Conservation (phyloP, 257 asterid species). For the Buddleja alternifolia region DNA sequence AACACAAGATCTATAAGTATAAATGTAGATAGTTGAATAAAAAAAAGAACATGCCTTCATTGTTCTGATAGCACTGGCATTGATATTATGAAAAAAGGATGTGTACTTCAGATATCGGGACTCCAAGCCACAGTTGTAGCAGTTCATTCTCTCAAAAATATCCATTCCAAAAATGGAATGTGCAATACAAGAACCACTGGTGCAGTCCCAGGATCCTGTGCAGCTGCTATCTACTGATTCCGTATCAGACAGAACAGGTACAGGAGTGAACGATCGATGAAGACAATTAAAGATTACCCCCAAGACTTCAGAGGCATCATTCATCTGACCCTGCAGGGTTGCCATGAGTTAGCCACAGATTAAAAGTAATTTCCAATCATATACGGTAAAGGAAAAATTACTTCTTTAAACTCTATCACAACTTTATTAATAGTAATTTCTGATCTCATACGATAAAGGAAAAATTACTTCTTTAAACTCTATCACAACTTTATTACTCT, state of each 20-base stretch:
- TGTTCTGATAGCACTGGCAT: constrained; percentile 94
- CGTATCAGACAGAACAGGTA: constrained; percentile 49
- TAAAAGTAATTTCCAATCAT: neutral
- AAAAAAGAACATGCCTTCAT: constrained; percentile 65
- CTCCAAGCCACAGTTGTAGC: constrained; percentile 82
- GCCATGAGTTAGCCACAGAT: constrained; percentile 11
- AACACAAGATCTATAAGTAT: constrained; percentile 11
- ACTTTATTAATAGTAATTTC: no score
- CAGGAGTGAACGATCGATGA: constrained; percentile 70
- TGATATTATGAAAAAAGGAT: constrained; percentile 85
- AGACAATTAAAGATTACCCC: constrained; percentile 89
- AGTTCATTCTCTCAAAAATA: constrained; percentile 84
- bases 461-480: no score
- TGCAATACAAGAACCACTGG: constrained; percentile 71
- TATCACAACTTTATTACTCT: no score
- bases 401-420: no score
- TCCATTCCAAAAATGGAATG: constrained; percentile 94
- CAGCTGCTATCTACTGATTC: constrained; percentile 65
- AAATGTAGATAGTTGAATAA: constrained; percentile 18
- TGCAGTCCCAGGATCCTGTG: constrained; percentile 80
- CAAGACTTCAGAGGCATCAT: constrained; percentile 97
- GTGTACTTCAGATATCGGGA: constrained; percentile 89
- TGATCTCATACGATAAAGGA: no score
- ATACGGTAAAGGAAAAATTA: constrained; percentile 5
- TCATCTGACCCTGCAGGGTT: constrained; percentile 92